Base-by-base conservation (phyloP, 1,284 basidiomycete species). In the Golubevia sp. region DNA sequence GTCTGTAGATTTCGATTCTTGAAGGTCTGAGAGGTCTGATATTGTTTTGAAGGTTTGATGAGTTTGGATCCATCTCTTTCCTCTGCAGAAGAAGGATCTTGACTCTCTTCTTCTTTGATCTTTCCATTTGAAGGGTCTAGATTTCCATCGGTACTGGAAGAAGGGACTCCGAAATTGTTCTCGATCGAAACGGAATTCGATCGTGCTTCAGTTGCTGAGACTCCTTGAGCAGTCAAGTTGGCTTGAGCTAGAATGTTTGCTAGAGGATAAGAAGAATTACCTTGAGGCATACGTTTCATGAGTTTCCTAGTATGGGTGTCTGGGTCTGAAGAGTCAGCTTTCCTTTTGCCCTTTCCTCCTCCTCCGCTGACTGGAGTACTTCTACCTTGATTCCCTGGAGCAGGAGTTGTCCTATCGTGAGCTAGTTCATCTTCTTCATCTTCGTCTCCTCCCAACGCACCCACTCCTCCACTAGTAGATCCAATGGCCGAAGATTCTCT, bases 401-500 rank as follows among this genome's bases (percentile, higher is more conserved):
- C 21, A 23, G 25, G 34, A 52, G n/a, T 30, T 50, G 55, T 26
- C 21, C 61, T 15, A 23, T 44, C 25, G 27, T 38, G 7, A 5
- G 13, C 13, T 20, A 55, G 6, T 26, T 27, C 52, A 24, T 54
- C 38, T 51, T 62, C 20, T 30, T 23, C 23, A 27, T 20, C 23
- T 25, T 59, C 52, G n/a, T 26, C 34, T 38, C 58, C 50, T 26
- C 61, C 27, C 48, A 23, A 21, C 25, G 48, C 8, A 67, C 71
- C 21, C 66, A 71, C 49, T 79, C 79, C 57, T 78, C 77, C 26
- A 75, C 74, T 49, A 76, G 74, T 55, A 44, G 38, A 44, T 44
- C 18, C 13, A 44, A 44, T 44, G n/a, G n/a, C n/a, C n/a, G 51
- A 25, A 25, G 11, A 15, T 15, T 30, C 27, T 25, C 51, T 53